Evolutionary conservation across 208 protist genomes (phyloP).

Genomic region (Acanthamoeba lenticulata): DNA sequence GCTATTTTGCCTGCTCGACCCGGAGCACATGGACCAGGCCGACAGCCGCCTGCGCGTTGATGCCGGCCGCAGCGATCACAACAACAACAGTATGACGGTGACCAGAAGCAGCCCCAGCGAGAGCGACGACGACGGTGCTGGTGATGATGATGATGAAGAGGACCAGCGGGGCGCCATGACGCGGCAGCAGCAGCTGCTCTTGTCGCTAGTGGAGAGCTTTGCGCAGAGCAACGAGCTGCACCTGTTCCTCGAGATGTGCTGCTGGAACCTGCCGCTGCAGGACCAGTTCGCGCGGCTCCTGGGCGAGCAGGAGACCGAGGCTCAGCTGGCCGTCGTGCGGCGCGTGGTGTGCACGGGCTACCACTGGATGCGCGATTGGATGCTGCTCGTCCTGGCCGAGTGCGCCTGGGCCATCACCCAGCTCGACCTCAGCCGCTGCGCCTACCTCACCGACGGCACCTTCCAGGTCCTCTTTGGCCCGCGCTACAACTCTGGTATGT

Average conservation of each 20-base stretch:
- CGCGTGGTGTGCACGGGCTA: neutral
- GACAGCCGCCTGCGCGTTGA: neutral
- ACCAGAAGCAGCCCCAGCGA: no score
- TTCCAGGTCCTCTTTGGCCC: constrained; percentile 23
- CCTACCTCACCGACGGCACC: constrained; percentile 39
- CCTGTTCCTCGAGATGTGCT: constrained; percentile 54
- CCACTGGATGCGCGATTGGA: constrained; percentile 28
- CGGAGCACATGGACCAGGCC: neutral
- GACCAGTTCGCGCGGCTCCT: neutral
- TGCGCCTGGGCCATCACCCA: constrained; percentile 30
- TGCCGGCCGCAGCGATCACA: no score
- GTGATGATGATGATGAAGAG: neutral
- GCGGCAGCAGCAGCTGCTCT: neutral
- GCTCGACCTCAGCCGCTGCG: constrained; percentile 23
- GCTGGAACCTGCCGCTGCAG: neutral
- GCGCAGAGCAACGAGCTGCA: neutral
- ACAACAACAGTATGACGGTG: no score
- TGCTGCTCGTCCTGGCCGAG: neutral
- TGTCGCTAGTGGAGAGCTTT: neutral
- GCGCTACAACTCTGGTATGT: neutral
- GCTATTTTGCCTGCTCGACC: neutral
- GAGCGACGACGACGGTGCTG: neutral
- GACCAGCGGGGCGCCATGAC: neutral
- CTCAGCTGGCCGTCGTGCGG: neutral
- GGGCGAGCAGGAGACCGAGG: neutral